Percentiles rank a stretch among this genome's conserved stretches.
Evolutionary conservation across 352 stramenopile genomes (phyloP).

Genomic region (Phytophthora capsici): DNA sequence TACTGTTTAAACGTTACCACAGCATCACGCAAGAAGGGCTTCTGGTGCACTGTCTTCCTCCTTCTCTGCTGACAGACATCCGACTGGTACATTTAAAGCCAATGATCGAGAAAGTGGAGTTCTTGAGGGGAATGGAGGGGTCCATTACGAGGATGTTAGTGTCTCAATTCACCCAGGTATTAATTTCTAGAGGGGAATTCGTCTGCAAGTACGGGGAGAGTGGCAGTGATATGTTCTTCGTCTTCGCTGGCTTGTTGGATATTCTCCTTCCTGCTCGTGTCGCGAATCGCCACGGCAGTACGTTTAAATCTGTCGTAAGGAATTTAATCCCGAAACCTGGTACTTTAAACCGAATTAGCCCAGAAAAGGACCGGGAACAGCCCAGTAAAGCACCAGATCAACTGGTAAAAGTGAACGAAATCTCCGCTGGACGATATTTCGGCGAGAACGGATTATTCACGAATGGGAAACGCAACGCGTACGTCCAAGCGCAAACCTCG

Average conservation of each 20-base stretch:
- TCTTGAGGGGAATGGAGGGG: slow-evolving; percentile 63
- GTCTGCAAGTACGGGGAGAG: slow-evolving; percentile 63
- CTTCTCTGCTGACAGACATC: slow-evolving; percentile 74
- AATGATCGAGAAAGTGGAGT: slow-evolving; percentile 77
- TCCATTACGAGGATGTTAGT: slow-evolving; percentile 74
- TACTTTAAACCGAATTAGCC: background rate
- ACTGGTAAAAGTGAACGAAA: slow-evolving; percentile 48
- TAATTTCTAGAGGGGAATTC: slow-evolving; percentile 62
- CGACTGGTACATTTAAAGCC: slow-evolving; percentile 67
- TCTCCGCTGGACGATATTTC: slow-evolving; percentile 66
- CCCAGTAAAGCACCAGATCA: background rate
- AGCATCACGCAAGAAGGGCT: slow-evolving; percentile 74
- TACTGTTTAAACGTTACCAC: slow-evolving; percentile 75
- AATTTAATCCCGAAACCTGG: slow-evolving; percentile 10
- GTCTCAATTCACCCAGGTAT: slow-evolving; percentile 64
- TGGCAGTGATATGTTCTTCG: slow-evolving; percentile 77
- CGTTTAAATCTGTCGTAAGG: slow-evolving; percentile 18
- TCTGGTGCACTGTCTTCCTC: slow-evolving; percentile 63
- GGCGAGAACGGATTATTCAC: slow-evolving; percentile 72
- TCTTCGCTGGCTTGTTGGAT: slow-evolving; percentile 64
- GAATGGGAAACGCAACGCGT: slow-evolving; percentile 56
- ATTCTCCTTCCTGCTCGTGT: slow-evolving; percentile 35
- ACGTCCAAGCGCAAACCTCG: slow-evolving; percentile 56
- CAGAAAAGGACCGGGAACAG: background rate
- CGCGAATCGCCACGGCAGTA: slow-evolving; percentile 18